A percentile compares a stretch with the other conserved stretches of the same genome.
These are phyloP conservation scores for Erysimum cheiri DNA, from an alignment of 441 rosid genomes.

Conservation along the genomic window DNA sequence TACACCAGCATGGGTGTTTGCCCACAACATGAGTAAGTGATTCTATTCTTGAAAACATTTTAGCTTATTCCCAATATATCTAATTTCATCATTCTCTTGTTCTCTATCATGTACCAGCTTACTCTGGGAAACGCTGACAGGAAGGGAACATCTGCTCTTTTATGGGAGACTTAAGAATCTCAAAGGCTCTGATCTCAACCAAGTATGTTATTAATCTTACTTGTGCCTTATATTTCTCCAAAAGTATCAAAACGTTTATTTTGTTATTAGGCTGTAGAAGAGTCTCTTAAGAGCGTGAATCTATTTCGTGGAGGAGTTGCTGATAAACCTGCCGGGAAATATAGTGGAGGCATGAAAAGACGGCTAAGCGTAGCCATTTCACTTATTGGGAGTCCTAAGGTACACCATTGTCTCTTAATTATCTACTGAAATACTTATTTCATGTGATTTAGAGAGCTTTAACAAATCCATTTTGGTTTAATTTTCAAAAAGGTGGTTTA, in stretches of 20 bases:
- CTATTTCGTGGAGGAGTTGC: conserved; percentile 83
- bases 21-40: conserved; percentile 69
- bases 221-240: conserved; percentile 5
- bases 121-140: conserved; percentile 95
- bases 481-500: conserved; percentile 69
- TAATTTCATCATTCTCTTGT: conserved; percentile 16
- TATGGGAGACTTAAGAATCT: conserved; percentile 97
- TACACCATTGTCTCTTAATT: conserved; percentile 35
- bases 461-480: background rate
- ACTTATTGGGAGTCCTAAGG: conserved; percentile 91
- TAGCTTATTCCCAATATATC: background rate
- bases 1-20: conserved; percentile 98
- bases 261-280: conserved; percentile 82
- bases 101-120: conserved; percentile 53
- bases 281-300: conserved; percentile 80
- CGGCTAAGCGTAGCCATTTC: conserved; percentile 97
- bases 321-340: conserved; percentile 86
- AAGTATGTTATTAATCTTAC: conserved; percentile 52
- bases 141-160: conserved; percentile 91
- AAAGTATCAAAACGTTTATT: background rate
- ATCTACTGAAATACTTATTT: background rate
- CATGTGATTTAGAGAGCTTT: conserved; percentile 2
- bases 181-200: conserved; percentile 68
- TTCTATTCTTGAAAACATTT: background rate
- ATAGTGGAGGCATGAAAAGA: conserved; percentile 99